These are phyloP conservation scores for Saccharum hybrid DNA, from an alignment of 202 grass and related monocot genomes.

Conservation along the genomic window DNA sequence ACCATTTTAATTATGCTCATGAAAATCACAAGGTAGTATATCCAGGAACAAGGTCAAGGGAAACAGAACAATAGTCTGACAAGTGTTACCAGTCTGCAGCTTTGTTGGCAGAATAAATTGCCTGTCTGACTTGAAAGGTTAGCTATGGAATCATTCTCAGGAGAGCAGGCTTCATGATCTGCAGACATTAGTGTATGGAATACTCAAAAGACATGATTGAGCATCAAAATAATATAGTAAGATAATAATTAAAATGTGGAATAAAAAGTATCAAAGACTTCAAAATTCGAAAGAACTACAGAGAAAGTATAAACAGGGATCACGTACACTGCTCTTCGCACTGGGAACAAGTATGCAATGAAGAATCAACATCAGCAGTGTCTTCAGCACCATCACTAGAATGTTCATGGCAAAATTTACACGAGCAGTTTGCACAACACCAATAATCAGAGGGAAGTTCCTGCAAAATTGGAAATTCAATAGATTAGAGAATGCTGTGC, in stretches of 20 bases:
- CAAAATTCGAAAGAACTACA: conserved; percentile 23
- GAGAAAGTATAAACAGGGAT: conserved; percentile 34
- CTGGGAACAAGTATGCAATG: conserved; percentile 68
- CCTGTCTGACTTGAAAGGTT: conserved; percentile 30
- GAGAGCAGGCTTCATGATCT: conserved; percentile 70
- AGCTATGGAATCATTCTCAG: conserved; percentile 44
- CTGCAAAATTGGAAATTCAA: conserved; percentile 55
- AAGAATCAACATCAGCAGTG: conserved; percentile 52
- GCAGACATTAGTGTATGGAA: conserved; percentile 43
- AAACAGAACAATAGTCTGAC: conserved; percentile 20
- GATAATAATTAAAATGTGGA: conserved; percentile 3
- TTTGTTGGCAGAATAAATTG: conserved; percentile 61
- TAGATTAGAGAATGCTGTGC: conserved; percentile 26
- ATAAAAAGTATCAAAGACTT: conserved; percentile 30
- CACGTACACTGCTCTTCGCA: conserved; percentile 85
- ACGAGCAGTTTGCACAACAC: conserved; percentile 84
- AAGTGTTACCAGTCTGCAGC: conserved; percentile 71
- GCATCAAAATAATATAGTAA: conserved; percentile 41
- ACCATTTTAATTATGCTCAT: conserved; percentile 27
- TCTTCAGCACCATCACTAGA: conserved; percentile 48
- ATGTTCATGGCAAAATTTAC: conserved; percentile 83
- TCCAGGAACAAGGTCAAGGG: conserved; percentile 21
- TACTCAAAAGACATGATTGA: conserved; percentile 46
- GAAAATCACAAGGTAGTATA: conserved; percentile 30
- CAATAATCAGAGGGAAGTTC: conserved; percentile 88